phyloP scores from a whole-genome alignment of 1,284 basidiomycete genomes.

The Fistulinella cinereoalba region DNA sequence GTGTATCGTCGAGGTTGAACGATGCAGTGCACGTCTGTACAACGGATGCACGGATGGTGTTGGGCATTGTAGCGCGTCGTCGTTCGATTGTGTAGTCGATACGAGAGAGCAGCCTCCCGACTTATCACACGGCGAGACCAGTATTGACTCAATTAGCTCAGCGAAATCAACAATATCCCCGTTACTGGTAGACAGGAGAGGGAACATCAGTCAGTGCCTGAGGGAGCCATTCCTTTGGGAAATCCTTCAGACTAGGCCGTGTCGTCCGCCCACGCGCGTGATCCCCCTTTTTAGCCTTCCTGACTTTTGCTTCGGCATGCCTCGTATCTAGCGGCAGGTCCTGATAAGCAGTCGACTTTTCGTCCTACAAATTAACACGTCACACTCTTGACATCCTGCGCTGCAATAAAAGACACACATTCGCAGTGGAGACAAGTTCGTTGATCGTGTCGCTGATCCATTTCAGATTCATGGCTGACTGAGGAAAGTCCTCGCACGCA shows the following conservation, averaged over 20 bases:
- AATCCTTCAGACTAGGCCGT: slow-evolving; percentile 69
- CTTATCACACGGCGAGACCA: background rate
- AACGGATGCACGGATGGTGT: slow-evolving; percentile 46
- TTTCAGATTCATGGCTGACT: slow-evolving; percentile 79
- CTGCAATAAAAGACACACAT: slow-evolving; percentile 50
- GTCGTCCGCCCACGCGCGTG: slow-evolving; percentile 58
- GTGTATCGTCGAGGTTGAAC: slow-evolving; percentile 51
- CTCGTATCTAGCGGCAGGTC: slow-evolving; percentile 75
- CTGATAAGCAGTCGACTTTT: slow-evolving; percentile 38
- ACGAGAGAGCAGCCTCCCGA: background rate
- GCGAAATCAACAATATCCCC: slow-evolving; percentile 3
- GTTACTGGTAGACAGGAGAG: slow-evolving; percentile 8
- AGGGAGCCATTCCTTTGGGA: slow-evolving; percentile 80
- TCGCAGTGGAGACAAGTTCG: slow-evolving; percentile 68
- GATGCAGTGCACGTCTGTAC: slow-evolving; percentile 54
- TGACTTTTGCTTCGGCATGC: slow-evolving; percentile 67
- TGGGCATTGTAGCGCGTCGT: slow-evolving; percentile 15
- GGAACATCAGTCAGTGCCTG: slow-evolving; percentile 8
- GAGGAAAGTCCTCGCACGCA: slow-evolving; percentile 78
- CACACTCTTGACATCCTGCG: background rate
- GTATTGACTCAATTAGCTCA: too few relatives aligned
- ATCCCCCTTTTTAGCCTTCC: slow-evolving; percentile 69
- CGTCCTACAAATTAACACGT: slow-evolving; percentile 22
- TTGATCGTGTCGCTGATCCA: slow-evolving; percentile 82
- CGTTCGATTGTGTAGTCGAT: background rate